These are phyloP conservation scores for Suillus discolor DNA, from an alignment of 768 basidiomycete genomes.

Conservation along the genomic window DNA sequence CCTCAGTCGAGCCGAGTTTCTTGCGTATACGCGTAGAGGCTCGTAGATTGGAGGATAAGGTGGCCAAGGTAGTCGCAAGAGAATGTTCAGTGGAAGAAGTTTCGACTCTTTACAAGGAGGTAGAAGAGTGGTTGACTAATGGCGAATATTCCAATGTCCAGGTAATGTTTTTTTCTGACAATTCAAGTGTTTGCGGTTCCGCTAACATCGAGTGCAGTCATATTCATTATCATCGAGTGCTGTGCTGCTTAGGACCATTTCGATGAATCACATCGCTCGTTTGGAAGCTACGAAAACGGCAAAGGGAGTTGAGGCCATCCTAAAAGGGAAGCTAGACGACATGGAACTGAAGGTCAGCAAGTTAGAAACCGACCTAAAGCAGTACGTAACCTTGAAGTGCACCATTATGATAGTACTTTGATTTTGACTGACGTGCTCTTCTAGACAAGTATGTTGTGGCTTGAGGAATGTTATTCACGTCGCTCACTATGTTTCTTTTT, in stretches of 20 bases:
- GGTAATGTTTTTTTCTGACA: constrained; percentile 40
- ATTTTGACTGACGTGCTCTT: constrained; percentile 25
- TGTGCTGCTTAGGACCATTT: constrained; percentile 76
- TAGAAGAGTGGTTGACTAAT: constrained; percentile 71
- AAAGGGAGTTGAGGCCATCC: constrained; percentile 59
- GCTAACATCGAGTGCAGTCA: constrained; percentile 39
- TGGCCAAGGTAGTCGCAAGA: constrained; percentile 76
- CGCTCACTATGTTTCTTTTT: constrained; percentile 21
- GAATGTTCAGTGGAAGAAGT: constrained; percentile 90
- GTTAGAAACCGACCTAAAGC: constrained; percentile 69
- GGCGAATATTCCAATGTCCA: constrained; percentile 63
- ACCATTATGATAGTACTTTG: constrained; percentile 8
- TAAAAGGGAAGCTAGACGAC: constrained; percentile 69
- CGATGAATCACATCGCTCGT: constrained; percentile 80
- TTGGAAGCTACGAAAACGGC: constrained; percentile 72
- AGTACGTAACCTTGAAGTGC: constrained; percentile 46
- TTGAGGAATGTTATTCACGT: constrained; percentile 11
- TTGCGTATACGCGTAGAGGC: constrained; percentile 53
- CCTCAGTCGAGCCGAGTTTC: constrained; percentile 43
- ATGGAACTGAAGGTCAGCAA: constrained; percentile 57
- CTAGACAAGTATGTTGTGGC: constrained; percentile 59
- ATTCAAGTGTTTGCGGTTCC: constrained; percentile 9
- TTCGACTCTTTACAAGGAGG: constrained; percentile 72
- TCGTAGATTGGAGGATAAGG: constrained; percentile 74
- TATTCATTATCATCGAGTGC: constrained; percentile 75